Evolutionary conservation across 2,329 filamentous ascomycete species (phyloP).

Genomic region (Ceratocystis diversiconidia): DNA sequence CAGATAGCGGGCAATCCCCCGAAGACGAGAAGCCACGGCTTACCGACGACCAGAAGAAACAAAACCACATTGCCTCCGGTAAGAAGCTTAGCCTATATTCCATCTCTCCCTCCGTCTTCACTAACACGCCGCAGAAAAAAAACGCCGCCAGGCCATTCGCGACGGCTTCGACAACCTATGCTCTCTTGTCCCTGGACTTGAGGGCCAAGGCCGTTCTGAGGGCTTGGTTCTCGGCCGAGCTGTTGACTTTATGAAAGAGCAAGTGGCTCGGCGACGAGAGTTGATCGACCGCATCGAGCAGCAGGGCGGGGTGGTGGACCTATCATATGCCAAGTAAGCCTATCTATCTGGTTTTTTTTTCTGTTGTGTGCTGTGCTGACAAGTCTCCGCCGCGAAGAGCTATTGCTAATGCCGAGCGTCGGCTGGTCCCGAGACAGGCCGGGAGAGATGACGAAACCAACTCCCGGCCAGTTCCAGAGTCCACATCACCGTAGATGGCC

Average conservation of each 20-base stretch:
- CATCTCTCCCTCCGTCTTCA: background rate
- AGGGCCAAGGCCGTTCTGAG: conserved; percentile 74
- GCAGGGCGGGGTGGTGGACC: conserved; percentile 40
- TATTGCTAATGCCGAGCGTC: conserved; percentile 13
- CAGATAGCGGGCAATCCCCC: conserved; percentile 13
- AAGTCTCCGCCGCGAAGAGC: background rate
- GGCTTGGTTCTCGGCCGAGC: conserved; percentile 65
- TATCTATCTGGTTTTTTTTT: background rate
- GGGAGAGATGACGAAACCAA: background rate
- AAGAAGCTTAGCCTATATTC: conserved; percentile 18
- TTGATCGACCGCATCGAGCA: conserved; percentile 46
- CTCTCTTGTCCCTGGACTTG: conserved; percentile 63
- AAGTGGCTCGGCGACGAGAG: conserved; percentile 43
- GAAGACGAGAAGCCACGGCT: conserved; percentile 36
- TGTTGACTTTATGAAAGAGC: conserved; percentile 48
- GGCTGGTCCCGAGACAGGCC: conserved; percentile 6
- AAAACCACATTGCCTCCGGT: conserved; percentile 42
- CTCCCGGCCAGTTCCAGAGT: background rate
- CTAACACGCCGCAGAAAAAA: conserved; percentile 28
- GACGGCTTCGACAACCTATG: conserved; percentile 73
- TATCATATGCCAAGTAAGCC: conserved; percentile 14
- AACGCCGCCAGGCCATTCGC: conserved; percentile 50
- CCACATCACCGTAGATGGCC: background rate
- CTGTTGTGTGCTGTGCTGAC: background rate
- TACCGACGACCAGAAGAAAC: conserved; percentile 41